Base-by-base conservation (phyloP, 441 rosid species). In the Erodium texanum region DNA sequence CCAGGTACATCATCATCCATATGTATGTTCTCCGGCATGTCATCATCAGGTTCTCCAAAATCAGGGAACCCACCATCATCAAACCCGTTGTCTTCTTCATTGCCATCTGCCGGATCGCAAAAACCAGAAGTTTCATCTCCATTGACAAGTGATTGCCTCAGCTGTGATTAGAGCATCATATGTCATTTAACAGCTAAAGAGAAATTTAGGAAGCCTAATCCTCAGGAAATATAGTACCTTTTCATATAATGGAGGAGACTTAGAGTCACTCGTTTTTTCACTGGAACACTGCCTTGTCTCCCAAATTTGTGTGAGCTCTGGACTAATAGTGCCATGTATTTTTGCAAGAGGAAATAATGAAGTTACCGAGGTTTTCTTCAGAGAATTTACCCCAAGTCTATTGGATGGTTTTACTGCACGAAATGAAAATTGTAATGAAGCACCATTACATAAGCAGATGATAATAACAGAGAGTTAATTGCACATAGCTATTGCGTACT, bases 311-410 rank as follows among this genome's bases (percentile, higher is more conserved):
- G 43, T 75, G 73, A 93, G 80, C 69, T 93, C 98, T 4, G 92
- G 81, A 78, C 89, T 83, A 59, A 90, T 78, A 66, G 93, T 70
- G 64, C 97, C 96, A 50, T 69, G 76, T 73, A 82, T 69, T 81
- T 64, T 87, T 71, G 97, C 95, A 52, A 86, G 90, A 66, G 98
- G 98, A 78, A 93, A 90, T 68, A 84, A 64, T 68, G 84, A 36
- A 71, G 79, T 62, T 69, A 85, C 41, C 24, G 83, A 81, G 52
- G 11, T 67, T 75, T 67, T 79, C 73, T 77, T 82, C 1, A 68
- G 22, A 67, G 82, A 73, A 68, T 68, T 82, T 32, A 50, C 65
- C 38, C 69, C 70, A 67, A 68, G 82, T 82, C 78, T 87, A 79
- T 82, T 82, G 62, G 71, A 73, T 71, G 77, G 70, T 81, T 88